Base-by-base conservation (phyloP, 441 rosid genomes). In the Gossypium schwendimanii region DNA sequence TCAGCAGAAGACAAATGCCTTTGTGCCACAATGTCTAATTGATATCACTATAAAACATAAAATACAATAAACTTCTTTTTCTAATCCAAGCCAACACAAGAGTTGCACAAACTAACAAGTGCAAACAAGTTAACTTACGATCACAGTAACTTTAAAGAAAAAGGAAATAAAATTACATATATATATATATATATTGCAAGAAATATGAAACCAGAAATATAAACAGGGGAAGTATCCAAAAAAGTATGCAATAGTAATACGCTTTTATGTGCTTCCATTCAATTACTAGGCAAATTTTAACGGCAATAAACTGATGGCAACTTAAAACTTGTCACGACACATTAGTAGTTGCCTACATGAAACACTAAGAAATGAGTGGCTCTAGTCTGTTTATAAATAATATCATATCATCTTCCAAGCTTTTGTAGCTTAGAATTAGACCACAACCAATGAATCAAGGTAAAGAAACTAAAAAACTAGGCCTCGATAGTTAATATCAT, bases 41-140 rank as follows among this genome's bases (percentile, higher is more conserved):
- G 36, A 45, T 14, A 65, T 65, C 70, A 66, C 58, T 17, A 63
- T 44, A 24, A 23, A 41, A 57, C 73, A 55, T 58, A 21, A 58
- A 70, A 70, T 52, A 36, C 12, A 44, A 58, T 58, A 33, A 58
- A 58, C 73, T 58, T 57, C 63, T 39, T 55, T 33, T 20, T 41
- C 73, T 39, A 41, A 71, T 57, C 74, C 53, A 57, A 71, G 3
- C n/a, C 54, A 53, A 39, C 36, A 12, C 1, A 70, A 68, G 33
- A 64, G 24, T 15, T 49, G 58, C 58, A 49, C 58, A 49, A 23
- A 67, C 39, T 24, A 49, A 14, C 58, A 66, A 66, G 39, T 23
- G 49, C 28, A 47, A 6, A 45, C 31, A 47, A 47, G 18, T 66
- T 24, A 64, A 64, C 68, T 28, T 15, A 44, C 6, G 11, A 65